A percentile compares a stretch with the other conserved stretches of the same genome.
These are phyloP conservation scores for Trichosporon ovoides DNA, from an alignment of 1,284 basidiomycete genomes.

Conservation along the genomic window DNA sequence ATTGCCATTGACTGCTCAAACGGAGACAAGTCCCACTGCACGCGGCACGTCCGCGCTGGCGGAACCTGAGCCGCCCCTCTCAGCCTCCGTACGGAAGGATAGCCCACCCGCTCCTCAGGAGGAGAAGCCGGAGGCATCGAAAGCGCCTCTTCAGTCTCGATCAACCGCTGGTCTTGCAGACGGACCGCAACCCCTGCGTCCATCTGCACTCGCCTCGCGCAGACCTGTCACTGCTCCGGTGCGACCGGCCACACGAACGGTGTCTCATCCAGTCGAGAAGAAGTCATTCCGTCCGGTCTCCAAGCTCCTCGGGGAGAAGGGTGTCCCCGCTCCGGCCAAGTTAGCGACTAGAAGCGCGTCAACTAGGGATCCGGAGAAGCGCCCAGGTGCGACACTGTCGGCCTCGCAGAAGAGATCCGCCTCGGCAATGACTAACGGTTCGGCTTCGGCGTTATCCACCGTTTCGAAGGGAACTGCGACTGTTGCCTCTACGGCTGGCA, in stretches of 20 bases:
- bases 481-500: constrained; percentile 1
- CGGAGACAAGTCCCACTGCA: background rate
- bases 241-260: background rate
- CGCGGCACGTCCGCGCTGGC: background rate
- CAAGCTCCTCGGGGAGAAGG: constrained; percentile 7
- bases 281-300: constrained; percentile 17
- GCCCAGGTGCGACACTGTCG: background rate
- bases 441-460: background rate
- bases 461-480: background rate
- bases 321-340: constrained; percentile 15
- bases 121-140: background rate
- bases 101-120: background rate
- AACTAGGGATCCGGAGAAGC: background rate
- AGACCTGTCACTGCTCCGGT: background rate
- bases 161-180: too few relatives aligned
- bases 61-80: background rate
- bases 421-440: background rate
- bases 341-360: constrained; percentile 2
- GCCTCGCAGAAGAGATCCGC: background rate
- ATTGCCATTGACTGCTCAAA: too few relatives aligned
- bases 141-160: too few relatives aligned
- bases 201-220: background rate
- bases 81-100: too few relatives aligned
- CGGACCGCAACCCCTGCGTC: background rate
- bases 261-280: constrained; percentile 12